A percentile compares a stretch with the other conserved stretches of the same genome.
phyloP scores from a whole-genome alignment of 371 early-diverging fungal species.

The Mucor circinelloides region DNA sequence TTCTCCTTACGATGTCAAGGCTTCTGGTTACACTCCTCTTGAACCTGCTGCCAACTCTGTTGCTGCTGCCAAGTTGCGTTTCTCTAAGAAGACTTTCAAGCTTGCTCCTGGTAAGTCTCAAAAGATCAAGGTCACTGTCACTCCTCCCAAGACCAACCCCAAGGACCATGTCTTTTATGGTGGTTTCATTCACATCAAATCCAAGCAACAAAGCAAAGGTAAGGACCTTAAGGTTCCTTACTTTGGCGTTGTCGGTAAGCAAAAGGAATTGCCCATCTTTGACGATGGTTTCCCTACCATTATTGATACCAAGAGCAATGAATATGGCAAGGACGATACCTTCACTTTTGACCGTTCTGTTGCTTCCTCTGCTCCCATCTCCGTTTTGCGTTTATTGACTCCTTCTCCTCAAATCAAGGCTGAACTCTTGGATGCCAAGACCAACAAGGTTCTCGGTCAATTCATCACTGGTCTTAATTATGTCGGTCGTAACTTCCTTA shows the following conservation, averaged over 20 bases:
- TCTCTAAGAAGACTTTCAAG: slow-evolving; percentile 37
- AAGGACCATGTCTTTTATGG: slow-evolving; percentile 41
- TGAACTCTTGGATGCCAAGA: slow-evolving; percentile 27
- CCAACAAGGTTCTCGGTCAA: slow-evolving; percentile 22
- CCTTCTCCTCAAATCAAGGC: slow-evolving; percentile 28
- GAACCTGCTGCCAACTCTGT: slow-evolving; percentile 23
- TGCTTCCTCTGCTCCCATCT: slow-evolving; percentile 8
- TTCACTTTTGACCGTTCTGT: slow-evolving; percentile 27
- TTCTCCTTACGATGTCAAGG: slow-evolving; percentile 38
- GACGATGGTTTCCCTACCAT: slow-evolving; percentile 22
- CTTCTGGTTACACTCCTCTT: slow-evolving; percentile 31
- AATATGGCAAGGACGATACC: slow-evolving; percentile 24
- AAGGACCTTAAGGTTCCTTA: slow-evolving; percentile 53
- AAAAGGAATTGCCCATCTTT: slow-evolving; percentile 38
- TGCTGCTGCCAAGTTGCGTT: slow-evolving; percentile 37
- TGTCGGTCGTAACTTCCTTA: slow-evolving; percentile 29
- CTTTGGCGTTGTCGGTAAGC: slow-evolving; percentile 55
- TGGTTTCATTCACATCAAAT: slow-evolving; percentile 33
- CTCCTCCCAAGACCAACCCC: slow-evolving; percentile 44
- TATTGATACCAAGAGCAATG: slow-evolving; percentile 6
- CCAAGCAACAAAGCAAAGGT: slow-evolving; percentile 15
- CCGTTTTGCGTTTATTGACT: slow-evolving; percentile 36
- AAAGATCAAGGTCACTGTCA: slow-evolving; percentile 45
- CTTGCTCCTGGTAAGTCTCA: slow-evolving; percentile 47
- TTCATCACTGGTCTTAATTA: slow-evolving; percentile 19